These are phyloP conservation scores for Rhinocladiella similis DNA, from an alignment of 2,329 filamentous ascomycete genomes.

Conservation along the genomic window DNA sequence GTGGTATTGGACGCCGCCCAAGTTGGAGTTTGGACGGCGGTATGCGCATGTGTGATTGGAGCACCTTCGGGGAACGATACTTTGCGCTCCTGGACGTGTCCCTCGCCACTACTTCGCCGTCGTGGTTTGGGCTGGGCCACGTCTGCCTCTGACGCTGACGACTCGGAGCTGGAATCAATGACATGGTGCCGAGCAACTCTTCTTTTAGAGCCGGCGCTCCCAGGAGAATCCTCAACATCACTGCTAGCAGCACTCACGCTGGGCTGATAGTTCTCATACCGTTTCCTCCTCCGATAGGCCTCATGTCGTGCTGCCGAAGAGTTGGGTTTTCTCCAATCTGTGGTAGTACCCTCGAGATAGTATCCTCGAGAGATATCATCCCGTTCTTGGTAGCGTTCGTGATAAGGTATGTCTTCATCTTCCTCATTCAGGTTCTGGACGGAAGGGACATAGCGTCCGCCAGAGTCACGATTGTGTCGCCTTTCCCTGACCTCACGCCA, in stretches of 20 bases:
- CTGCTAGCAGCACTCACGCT: conserved; percentile 37
- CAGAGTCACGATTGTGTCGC: conserved; percentile 16
- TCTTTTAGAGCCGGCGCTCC: conserved; percentile 21
- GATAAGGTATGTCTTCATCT: conserved; percentile 24
- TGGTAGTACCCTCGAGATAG: conserved; percentile 38
- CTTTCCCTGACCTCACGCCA: conserved; percentile 27
- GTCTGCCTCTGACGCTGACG: conserved; percentile 24
- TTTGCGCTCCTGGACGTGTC: conserved; percentile 14
- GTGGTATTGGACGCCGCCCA: conserved; percentile 6
- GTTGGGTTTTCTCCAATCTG: conserved; percentile 39
- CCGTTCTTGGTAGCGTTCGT: conserved; percentile 32
- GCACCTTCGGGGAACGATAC: conserved; percentile 4
- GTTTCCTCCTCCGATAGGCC: conserved; percentile 33
- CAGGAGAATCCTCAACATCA: conserved; percentile 34
- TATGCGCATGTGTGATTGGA: conserved; percentile 12
- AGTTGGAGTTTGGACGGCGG: conserved; percentile 4
- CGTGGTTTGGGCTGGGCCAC: conserved; percentile 16
- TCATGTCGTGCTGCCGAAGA: conserved; percentile 39
- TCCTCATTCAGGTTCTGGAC: conserved; percentile 29
- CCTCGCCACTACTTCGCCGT: conserved; percentile 17
- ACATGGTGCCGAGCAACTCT: conserved; percentile 21
- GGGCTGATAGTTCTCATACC: conserved; percentile 37
- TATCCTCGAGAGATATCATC: conserved; percentile 32
- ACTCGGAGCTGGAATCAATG: conserved; percentile 27
- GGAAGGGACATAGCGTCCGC: conserved; percentile 22